Evolutionary conservation across 1,284 basidiomycete species (phyloP), one percentile per base, ranked within the genome.

Genomic region (Boletellus deceptivus): DNA sequence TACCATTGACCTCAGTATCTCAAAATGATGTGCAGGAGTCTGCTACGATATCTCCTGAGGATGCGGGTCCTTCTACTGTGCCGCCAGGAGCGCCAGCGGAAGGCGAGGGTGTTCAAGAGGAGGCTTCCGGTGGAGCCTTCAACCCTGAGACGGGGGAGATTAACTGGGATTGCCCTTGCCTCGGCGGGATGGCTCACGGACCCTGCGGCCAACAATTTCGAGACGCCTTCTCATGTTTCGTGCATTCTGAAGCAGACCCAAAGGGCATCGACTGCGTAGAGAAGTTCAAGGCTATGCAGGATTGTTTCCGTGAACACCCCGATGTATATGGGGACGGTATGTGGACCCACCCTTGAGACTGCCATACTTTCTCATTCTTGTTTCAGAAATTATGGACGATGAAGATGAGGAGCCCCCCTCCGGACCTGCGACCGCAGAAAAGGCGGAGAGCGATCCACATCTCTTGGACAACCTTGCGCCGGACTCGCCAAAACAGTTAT

Each of bases 221-320:
- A 61, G 89, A 88, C 55, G 96, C 97, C 0, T 99, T 99, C 75
- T 93, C 92, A 37, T 99, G 96, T 75, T 99, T 99, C 62, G 85
- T 99, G 5, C 90, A 84, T 71, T 95, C 91, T 9, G 93, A 98
- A 67, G 82, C 85, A 50, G 97, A 99, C 64, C 96, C 96, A 2
- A 99, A 99, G 75, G 96, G 96, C 9, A 91, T 98, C 52, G 91
- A 99, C 62, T 99, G 96, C 61, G 91, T 99, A 18, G 97, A 98
- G 61, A 93, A 91, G 75, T 99, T 99, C 80, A 90, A 94, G 75
- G 83, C 75, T 17, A 99, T 99, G 96, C 96, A 99, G 72, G 87
- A 91, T 58, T 99, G 96, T 78, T 99, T 99, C 80, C 83, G 93
- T 62, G 85, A 84, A 60, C 92, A 99, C 71, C 97, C 96, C 0